phyloP scores from a whole-genome alignment of 306 rosid genomes.

The Glycine latifolia region DNA sequence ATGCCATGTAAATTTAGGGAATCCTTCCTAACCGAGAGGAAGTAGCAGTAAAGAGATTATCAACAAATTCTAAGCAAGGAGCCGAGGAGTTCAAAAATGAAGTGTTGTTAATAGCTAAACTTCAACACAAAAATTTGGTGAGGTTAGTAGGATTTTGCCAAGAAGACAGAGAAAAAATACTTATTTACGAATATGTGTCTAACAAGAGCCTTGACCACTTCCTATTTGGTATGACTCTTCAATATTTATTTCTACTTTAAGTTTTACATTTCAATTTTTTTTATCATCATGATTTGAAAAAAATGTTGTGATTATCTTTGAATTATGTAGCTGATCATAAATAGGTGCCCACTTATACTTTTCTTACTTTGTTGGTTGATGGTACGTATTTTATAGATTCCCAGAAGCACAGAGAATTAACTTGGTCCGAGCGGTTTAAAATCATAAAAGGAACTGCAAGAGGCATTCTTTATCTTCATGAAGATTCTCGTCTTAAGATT shows the following conservation, averaged over 20 bases:
- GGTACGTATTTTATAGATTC: constrained; percentile 41
- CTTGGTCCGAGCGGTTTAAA: constrained; percentile 55
- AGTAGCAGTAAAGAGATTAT: constrained; percentile 75
- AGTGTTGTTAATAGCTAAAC: constrained; percentile 68
- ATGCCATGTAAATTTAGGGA: constrained; percentile 56
- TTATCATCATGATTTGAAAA: background rate
- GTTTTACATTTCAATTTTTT: background rate
- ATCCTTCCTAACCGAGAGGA: constrained; percentile 57
- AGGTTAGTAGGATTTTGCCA: constrained; percentile 69
- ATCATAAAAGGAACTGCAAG: constrained; percentile 65
- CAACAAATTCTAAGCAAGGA: constrained; percentile 67
- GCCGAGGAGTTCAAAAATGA: constrained; percentile 71
- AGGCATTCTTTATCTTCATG: constrained; percentile 75
- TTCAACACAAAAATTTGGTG: constrained; percentile 80
- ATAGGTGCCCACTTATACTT: background rate
- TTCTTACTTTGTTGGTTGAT: background rate
- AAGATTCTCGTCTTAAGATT: constrained; percentile 70
- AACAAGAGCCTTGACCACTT: constrained; percentile 69
- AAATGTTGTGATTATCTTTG: background rate
- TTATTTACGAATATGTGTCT: constrained; percentile 73
- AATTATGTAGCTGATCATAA: background rate
- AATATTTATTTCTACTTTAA: background rate
- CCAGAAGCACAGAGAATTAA: constrained; percentile 43
- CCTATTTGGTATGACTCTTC: constrained; percentile 59
- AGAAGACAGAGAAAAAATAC: constrained; percentile 63